Evolutionary conservation across 768 basidiomycete genomes (phyloP).

Genomic region (Leccinum broughii): DNA sequence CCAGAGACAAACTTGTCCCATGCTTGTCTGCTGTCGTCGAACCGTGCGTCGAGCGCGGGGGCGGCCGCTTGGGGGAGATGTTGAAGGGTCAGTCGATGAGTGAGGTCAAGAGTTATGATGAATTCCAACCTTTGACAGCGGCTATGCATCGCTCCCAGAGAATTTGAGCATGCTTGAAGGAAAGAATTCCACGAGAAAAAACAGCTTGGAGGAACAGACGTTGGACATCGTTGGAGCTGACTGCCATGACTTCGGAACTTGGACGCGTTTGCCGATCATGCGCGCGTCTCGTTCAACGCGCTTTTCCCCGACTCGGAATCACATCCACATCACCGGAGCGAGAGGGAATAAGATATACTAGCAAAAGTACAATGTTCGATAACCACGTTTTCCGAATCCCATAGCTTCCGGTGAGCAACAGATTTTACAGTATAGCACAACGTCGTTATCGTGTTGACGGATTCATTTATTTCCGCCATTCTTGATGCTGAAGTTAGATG

Average conservation of each 20-base stretch:
- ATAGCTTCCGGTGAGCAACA: no score
- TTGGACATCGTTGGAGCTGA: constrained; percentile 61
- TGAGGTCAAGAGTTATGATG: not conserved
- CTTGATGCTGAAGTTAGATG: constrained; percentile 93
- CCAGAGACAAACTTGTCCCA: constrained; percentile 62
- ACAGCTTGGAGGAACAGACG: constrained; percentile 80
- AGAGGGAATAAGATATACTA: no score
- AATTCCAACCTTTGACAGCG: constrained; percentile 59
- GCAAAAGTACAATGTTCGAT: no score
- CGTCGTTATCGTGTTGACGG: constrained; percentile 15
- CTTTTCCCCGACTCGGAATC: not conserved
- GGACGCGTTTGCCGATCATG: not conserved
- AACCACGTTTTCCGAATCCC: no score
- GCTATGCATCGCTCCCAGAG: constrained; percentile 70
- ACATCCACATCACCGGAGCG: no score
- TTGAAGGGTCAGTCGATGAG: constrained; percentile 8
- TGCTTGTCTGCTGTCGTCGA: constrained; percentile 41
- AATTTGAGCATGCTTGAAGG: constrained; percentile 60
- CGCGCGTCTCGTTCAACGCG: not conserved
- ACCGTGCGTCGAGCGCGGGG: constrained; percentile 46
- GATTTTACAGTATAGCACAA: not conserved
- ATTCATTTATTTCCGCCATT: constrained; percentile 40
- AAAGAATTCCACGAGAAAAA: constrained; percentile 67
- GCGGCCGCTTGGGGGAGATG: constrained; percentile 48
- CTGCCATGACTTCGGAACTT: constrained; percentile 34